Conservation (phyloP, 2,329 filamentous ascomycete species). For the Pseudocercospora ulei region DNA sequence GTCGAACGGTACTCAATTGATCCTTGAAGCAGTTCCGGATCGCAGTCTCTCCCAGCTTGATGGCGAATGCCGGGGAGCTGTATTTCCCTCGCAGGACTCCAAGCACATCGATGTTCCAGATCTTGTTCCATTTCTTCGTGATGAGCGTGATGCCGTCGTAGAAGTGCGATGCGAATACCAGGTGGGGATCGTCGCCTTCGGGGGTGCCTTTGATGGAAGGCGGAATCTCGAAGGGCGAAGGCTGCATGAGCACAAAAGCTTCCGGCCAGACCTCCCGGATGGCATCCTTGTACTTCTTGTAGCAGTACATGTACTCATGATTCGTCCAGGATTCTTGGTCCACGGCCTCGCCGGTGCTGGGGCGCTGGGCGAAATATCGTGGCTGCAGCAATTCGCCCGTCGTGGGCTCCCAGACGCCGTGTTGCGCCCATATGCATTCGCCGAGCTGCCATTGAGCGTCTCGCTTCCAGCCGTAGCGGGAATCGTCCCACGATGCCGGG, state of each 20-base stretch:
- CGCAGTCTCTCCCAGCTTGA: conserved; percentile 84
- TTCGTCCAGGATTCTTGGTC: conserved; percentile 84
- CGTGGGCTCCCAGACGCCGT: conserved; percentile 82
- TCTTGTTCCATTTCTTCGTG: conserved; percentile 97
- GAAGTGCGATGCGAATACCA: conserved; percentile 90
- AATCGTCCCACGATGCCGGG: conserved; percentile 70
- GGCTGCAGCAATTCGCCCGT: conserved; percentile 69
- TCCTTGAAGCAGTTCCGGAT: conserved; percentile 89
- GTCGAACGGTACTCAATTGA: conserved; percentile 68
- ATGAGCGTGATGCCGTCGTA: conserved; percentile 95
- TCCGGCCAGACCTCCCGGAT: conserved; percentile 68
- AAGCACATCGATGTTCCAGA: conserved; percentile 94
- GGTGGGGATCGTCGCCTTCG: conserved; percentile 73
- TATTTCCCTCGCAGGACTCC: conserved; percentile 85
- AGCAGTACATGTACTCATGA: conserved; percentile 81
- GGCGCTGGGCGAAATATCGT: conserved; percentile 77
- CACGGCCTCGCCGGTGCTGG: conserved; percentile 60
- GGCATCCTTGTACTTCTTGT: conserved; percentile 62
- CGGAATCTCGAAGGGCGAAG: conserved; percentile 82
- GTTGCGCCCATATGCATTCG: conserved; percentile 94
- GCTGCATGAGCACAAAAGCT: conserved; percentile 82
- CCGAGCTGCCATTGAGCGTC: conserved; percentile 83
- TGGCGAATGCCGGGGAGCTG: conserved; percentile 75
- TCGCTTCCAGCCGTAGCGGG: conserved; percentile 79
- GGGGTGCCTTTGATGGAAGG: conserved; percentile 72